Base-by-base conservation (phyloP, 1,139 yeast species). In the Hansenula lynferdii region DNA sequence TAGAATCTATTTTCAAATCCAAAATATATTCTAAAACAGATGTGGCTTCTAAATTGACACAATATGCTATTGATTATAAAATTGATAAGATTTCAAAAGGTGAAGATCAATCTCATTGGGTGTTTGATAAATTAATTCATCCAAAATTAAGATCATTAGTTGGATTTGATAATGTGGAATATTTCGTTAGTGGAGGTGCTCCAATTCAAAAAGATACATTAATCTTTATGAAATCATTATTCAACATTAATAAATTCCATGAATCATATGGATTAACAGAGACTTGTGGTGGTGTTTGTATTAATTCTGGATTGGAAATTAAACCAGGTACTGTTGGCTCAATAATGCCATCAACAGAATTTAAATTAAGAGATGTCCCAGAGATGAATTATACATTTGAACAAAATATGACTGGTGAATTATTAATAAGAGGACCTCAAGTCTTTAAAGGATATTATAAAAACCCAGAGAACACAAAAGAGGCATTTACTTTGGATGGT, bases 301-400 rank as follows among this genome's bases (percentile, higher is more conserved):
- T 42, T 3, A 33, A 31, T 22, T 28, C 20, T 19, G 37, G 36
- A 19, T 30, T 20, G 12, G 43, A 42, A 12, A 7, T 23, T 5
- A 36, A 42, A 5, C 67, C 70, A 2, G 73, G 72, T n/a, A 58
- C 72, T 20, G 71, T 77, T 56, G 84, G 84, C 5, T 66, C 67
- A 39, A 65, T 58, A 30, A 57, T 61, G 47, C 59, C 64, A 41
- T 65, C 65, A 37, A 61, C 51, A 40, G 81, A 63, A 59, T 64
- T 61, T 61, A 52, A 64, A 49, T 63, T 76, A 16, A 55, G 67
- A 23, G 82, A 72, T 39, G 63, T 73, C 28, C 74, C 77, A 3
- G 70, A 62, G 36, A 66, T 70, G 70, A 67, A 65, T 23, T 70
- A 71, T 44, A 44, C 49, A 10, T 61, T 64, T 23, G 69, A 67